Conservation (phyloP, 768 basidiomycete species). For the Russula lepida region DNA sequence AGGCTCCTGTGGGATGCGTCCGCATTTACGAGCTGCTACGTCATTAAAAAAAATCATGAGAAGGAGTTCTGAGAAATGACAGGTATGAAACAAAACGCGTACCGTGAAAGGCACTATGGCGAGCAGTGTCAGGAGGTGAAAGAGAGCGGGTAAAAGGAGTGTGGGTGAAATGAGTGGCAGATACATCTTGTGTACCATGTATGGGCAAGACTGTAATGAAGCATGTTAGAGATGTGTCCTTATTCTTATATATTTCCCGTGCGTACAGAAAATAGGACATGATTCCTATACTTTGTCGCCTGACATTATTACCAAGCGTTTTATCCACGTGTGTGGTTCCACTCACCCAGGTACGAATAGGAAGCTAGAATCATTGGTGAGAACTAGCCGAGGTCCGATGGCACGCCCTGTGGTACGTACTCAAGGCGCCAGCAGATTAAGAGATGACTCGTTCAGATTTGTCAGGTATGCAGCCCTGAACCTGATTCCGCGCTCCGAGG, state of each 20-base stretch:
- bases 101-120: not conserved
- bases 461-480: not conserved
- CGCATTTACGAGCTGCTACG: not conserved
- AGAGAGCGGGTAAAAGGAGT: not conserved
- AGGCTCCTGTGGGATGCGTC: not conserved
- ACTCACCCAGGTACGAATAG: not conserved
- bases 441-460: not conserved
- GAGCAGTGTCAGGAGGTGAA: not conserved
- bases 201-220: not conserved
- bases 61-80: not conserved
- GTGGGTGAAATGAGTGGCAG: not conserved
- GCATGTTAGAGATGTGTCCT: not conserved
- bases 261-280: not conserved
- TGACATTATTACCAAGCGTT: not conserved
- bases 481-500: not conserved
- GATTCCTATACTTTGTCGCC: not conserved
- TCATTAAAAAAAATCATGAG: not conserved
- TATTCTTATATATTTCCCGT: conserved; percentile 7
- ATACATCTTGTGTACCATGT: conserved; percentile 9
- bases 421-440: not conserved
- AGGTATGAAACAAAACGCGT: not conserved
- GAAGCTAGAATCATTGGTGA: not conserved
- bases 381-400: not conserved
- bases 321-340: not conserved
- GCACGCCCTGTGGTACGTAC: not conserved